Evolutionary conservation across 306 rosid genomes (phyloP), one percentile per base, ranked within the genome.

Genomic region (Trifolium dubium): DNA sequence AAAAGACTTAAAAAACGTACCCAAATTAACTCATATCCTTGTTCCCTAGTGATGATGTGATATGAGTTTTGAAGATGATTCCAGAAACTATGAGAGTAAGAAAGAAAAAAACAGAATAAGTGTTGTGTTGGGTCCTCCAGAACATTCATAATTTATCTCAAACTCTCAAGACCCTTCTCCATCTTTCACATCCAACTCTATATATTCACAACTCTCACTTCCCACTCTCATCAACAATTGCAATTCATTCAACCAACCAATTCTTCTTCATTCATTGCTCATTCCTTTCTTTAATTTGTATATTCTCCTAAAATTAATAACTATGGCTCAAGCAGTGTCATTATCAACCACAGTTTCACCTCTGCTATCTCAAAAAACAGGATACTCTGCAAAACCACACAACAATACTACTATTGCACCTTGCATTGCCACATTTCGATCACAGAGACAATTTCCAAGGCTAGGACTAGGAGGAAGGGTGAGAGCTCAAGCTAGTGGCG

Each of bases 321-420:
- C 23, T 8, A 93, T 90, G 97, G 89, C 97, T 66, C 85, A 89
- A 71, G 59, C 87, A 19, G 6, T 85, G 51, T 81, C 88, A 6
- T 75, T 78, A 35, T 75, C 86, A 10, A 59, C 84, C 8, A 54
- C 29, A 28, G 75, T 80, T 18, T 84, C 84, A 1, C 84, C 79
- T 72, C 32, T 88, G 51, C 29, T 80, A 0, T 65, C 79, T 18
- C 78, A 50, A 73, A 88, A 80, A 63, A 75, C 69, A 68, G 44
- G 77, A n/a, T 69, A 32, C 73, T 53, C 77, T 49, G 64, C 44
- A 6, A 83, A 53, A 44, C 2, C 49, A 3, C 18, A 18, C 5
- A 59, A 54, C 17, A 64, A 29, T 14, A 64, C 19, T 7, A 71
- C 3, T 9, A 6, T 3, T 51, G 53, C 79, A 1, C 89, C 87